Base-by-base conservation (phyloP, 2,329 filamentous ascomycete genomes). In the Cladorrhinum sp. region DNA sequence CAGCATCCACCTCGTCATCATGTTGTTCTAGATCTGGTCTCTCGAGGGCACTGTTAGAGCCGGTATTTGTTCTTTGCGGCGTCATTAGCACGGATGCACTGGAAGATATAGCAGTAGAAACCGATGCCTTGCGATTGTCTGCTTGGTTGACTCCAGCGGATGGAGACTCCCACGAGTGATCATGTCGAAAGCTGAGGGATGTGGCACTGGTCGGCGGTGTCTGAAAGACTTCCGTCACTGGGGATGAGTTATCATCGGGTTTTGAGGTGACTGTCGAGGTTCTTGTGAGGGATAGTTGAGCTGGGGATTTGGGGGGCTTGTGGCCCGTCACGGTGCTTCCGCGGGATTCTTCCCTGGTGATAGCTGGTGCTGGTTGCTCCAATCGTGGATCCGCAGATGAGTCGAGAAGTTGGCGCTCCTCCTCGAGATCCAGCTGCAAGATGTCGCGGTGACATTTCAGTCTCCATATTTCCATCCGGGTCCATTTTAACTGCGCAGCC, bases 371-470 rank as follows among this genome's bases (percentile, higher is more conserved):
- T 10, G 63, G 18, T 49, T 59, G 60, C 38, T 66, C 68, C 62
- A 48, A 63, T 62, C 49, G 70, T 66, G 59, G 58, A 64, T 71
- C 65, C 54, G 71, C 63, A 1, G 74, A 70, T 10, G 75, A 69
- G 0, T 72, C 72, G 41, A 75, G 73, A 58, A 73, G 71, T 49
- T 79, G 77, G 59, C 73, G 79, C 69, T 96, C 93, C 66, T 96
- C 91, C 58, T 93, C 89, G 8, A 98, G 78, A 71, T 99, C 95
- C 74, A 92, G 83, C 4, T 86, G 80, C 20, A 99, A 78, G 62
- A 98, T 93, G 68, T 97, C 93, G 48, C 89, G 87, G 73, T 99
- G 93, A 66, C 93, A 97, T 70, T 86, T 93, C 68, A 93, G 84
- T 57, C 88, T 90, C 92, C 93, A 97, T 20, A 97, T 95, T 66